Conservation (phyloP, 208 protist genomes). For the Leishmania amazonensis region DNA sequence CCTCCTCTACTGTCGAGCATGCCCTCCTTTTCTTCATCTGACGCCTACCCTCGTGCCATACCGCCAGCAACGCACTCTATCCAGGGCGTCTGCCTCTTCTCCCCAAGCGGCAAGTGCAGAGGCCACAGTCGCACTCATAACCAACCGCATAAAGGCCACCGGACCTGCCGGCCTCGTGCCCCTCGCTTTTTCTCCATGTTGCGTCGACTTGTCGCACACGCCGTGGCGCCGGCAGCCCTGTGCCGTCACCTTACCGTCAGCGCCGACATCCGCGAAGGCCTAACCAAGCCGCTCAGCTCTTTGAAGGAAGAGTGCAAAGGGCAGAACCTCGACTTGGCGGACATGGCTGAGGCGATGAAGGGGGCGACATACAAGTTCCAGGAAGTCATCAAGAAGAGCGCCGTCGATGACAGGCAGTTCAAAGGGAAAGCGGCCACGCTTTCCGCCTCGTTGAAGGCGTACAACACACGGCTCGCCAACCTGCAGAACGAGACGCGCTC, state of each 20-base stretch:
- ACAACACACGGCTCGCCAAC: slow-evolving; percentile 80
- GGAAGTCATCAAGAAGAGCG: slow-evolving; percentile 45
- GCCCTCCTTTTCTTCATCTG: background rate
- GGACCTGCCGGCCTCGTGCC: background rate
- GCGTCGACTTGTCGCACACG: slow-evolving; percentile 11
- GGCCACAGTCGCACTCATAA: background rate
- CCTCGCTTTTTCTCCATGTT: slow-evolving; percentile 11
- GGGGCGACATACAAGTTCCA: slow-evolving; percentile 59
- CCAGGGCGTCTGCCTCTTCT: background rate
- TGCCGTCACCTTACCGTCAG: slow-evolving; percentile 34
- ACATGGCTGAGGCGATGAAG: slow-evolving; percentile 88
- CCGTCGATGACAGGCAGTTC: slow-evolving; percentile 69
- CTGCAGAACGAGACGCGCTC: slow-evolving; percentile 86
- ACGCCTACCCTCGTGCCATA: no score
- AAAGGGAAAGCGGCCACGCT: slow-evolving; percentile 79
- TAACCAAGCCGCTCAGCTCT: slow-evolving; percentile 78
- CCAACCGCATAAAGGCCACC: background rate
- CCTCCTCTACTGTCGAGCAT: background rate
- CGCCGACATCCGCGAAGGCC: slow-evolving; percentile 49
- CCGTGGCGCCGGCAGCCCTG: slow-evolving; percentile 1
- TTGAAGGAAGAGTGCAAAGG: slow-evolving; percentile 89
- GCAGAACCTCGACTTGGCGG: slow-evolving; percentile 82
- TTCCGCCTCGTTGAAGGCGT: slow-evolving; percentile 83
- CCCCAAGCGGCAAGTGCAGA: background rate
- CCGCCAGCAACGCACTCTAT: background rate